Evolutionary conservation across 345 rosid species (phyloP), one percentile per base, ranked within the genome.

Genomic region (Salix purpurea): DNA sequence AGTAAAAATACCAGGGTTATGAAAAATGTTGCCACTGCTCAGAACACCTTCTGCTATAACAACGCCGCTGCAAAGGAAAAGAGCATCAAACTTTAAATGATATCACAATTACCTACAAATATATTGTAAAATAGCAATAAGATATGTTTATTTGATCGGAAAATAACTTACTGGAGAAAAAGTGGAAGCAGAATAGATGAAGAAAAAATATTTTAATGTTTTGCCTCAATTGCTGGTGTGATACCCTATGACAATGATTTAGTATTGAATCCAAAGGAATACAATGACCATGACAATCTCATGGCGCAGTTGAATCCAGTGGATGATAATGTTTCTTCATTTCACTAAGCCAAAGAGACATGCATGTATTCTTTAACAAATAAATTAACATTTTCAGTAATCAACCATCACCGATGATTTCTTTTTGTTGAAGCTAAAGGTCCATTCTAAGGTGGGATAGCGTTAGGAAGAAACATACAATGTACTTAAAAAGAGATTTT

Each of bases 21-120:
- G 84, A 66, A 90, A 89, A 79, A 87, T 76, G 58, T 77, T 80
- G 69, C 83, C 85, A 73, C 81, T 84, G 60, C 87, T 76, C 44
- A 95, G 91, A 87, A 93, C 79, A 66, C 97, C 90, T 87, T 93
- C 97, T 42, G 99, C 98, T 72, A 95, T 95, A 82, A 91, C 94
- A 78, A 90, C 98, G 78, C 99, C 98, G 86, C 99, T 95, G 91
- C 88, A 84, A 81, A 85, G 73, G 23, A 72, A 80, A 79, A 70
- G 58, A 74, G 78, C 44, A 74, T 48, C 52, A 36, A 60, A 42
- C 48, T 30, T 70, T 9, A 0, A 60, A 52, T 18, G 37, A 73
- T 62, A 28, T 73, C 76, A 40, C 69, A 23, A 26, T 73, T 26
- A 50, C 32, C n/a, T 50, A 1, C 15, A 15, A 28, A 34, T 32